phyloP scores from a whole-genome alignment of 1,284 basidiomycete species.

The Leccinum subrobustum region DNA sequence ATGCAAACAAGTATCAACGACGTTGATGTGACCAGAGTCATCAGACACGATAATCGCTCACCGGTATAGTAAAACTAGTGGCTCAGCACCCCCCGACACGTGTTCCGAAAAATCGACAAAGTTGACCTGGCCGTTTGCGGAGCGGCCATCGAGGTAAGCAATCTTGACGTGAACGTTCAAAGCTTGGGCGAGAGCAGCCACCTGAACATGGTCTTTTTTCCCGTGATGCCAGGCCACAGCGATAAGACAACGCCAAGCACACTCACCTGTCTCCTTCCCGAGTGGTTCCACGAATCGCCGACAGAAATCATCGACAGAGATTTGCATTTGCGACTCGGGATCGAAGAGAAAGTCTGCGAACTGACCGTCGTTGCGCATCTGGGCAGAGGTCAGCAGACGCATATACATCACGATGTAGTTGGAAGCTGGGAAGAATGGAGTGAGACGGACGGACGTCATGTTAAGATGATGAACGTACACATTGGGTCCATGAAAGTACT shows the following conservation, averaged over 20 bases:
- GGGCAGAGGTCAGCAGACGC: slow-evolving; percentile 78
- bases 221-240: slow-evolving; percentile 1
- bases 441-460: slow-evolving; percentile 3
- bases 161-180: slow-evolving; percentile 69
- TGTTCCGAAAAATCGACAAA: slow-evolving; percentile 71
- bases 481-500: slow-evolving; percentile 55
- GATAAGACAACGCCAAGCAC: neutral
- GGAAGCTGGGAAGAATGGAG: slow-evolving; percentile 43
- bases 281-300: slow-evolving; percentile 75
- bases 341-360: slow-evolving; percentile 75
- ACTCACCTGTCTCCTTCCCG: slow-evolving; percentile 76
- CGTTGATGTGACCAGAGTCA: neutral
- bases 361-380: slow-evolving; percentile 62
- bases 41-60: slow-evolving; percentile 34
- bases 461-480: slow-evolving; percentile 38
- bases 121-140: slow-evolving; percentile 49
- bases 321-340: slow-evolving; percentile 57
- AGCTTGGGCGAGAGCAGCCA: slow-evolving; percentile 74
- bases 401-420: slow-evolving; percentile 76
- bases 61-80: slow-evolving; percentile 74
- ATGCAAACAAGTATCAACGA: slow-evolving; percentile 9
- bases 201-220: slow-evolving; percentile 74
- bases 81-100: slow-evolving; percentile 34
- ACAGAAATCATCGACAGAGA: slow-evolving; percentile 65
- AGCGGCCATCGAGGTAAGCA: slow-evolving; percentile 74